Conservation (phyloP, 768 basidiomycete genomes). For the Phaffia tasmanica region DNA sequence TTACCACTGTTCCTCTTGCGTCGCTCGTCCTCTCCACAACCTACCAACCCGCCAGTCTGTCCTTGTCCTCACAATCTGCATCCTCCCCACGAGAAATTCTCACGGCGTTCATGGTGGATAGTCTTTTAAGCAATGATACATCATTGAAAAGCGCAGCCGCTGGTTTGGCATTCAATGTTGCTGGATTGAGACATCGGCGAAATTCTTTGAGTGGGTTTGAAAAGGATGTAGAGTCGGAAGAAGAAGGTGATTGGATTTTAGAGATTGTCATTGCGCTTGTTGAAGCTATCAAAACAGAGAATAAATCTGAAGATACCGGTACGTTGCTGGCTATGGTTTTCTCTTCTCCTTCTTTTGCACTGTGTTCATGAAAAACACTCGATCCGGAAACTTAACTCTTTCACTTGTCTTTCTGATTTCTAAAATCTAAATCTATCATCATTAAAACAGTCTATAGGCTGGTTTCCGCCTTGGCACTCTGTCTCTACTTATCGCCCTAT, state of each 20-base stretch:
- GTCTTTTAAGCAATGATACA: conserved; percentile 58
- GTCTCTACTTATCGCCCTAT: conserved; percentile 63
- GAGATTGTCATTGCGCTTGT: conserved; percentile 75
- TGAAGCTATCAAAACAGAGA: conserved; percentile 63
- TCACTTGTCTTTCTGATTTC: conserved; percentile 1
- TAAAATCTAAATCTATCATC: conserved; percentile 3
- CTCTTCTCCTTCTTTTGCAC: not conserved
- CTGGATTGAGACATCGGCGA: conserved; percentile 52
- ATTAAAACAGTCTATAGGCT: conserved; percentile 60
- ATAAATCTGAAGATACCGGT: conserved; percentile 68
- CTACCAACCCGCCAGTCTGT: not conserved
- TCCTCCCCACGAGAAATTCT: conserved; percentile 34
- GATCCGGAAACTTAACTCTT: too few relatives aligned
- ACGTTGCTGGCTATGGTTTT: conserved; percentile 34
- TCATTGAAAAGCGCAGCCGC: conserved; percentile 66
- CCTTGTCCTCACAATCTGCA: conserved; percentile 4
- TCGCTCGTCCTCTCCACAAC: conserved; percentile 41
- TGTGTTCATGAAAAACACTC: too few relatives aligned
- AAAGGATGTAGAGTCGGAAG: conserved; percentile 35
- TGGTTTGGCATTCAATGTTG: conserved; percentile 66
- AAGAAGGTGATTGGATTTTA: conserved; percentile 71
- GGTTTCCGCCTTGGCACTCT: conserved; percentile 61
- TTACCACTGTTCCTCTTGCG: conserved; percentile 44
- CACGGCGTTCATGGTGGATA: conserved; percentile 52
- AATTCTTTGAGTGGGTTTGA: not conserved